phyloP scores from a whole-genome alignment of 1,284 basidiomycete genomes.

The Ganoderma multipileum region DNA sequence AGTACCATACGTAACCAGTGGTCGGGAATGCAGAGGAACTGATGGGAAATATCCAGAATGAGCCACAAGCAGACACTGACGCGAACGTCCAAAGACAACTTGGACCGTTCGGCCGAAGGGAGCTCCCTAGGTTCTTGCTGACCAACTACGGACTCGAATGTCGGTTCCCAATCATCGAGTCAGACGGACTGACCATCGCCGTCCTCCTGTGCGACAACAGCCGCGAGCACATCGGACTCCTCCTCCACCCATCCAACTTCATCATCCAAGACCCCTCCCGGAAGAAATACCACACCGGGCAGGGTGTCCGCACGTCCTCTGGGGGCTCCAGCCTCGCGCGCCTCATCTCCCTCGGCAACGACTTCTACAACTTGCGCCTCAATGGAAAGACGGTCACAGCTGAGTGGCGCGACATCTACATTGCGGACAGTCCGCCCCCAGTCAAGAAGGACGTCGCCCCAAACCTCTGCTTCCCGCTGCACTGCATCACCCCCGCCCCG shows the following conservation, averaged over 20 bases:
- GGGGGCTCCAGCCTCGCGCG: not conserved
- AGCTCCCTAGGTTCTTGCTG: not conserved
- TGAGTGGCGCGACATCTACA: conserved; percentile 15
- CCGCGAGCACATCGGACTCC: conserved; percentile 6
- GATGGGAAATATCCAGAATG: not conserved
- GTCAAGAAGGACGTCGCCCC: not conserved
- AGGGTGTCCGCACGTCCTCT: not conserved
- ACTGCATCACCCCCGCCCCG: conserved; percentile 5
- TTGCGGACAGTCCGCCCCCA: conserved; percentile 1
- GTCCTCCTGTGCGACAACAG: conserved; percentile 5
- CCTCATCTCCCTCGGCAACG: conserved; percentile 9
- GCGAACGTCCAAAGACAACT: not conserved
- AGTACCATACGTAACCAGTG: not conserved
- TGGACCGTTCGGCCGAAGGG: conserved; percentile 9
- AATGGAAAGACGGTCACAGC: conserved; percentile 9
- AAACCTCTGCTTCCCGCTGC: not conserved
- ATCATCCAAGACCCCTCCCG: not conserved
- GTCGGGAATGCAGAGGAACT: not conserved
- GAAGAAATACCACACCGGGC: not conserved
- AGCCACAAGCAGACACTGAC: not conserved
- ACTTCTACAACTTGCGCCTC: conserved; percentile 9
- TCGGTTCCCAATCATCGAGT: conserved; percentile 11
- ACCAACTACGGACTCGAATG: conserved; percentile 10
- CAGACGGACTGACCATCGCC: not conserved
- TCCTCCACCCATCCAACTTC: conserved; percentile 6